These are phyloP conservation scores for Marchantia paleacea DNA, from an alignment of 225 moss, liverwort and hornwort species.

Conservation along the genomic window DNA sequence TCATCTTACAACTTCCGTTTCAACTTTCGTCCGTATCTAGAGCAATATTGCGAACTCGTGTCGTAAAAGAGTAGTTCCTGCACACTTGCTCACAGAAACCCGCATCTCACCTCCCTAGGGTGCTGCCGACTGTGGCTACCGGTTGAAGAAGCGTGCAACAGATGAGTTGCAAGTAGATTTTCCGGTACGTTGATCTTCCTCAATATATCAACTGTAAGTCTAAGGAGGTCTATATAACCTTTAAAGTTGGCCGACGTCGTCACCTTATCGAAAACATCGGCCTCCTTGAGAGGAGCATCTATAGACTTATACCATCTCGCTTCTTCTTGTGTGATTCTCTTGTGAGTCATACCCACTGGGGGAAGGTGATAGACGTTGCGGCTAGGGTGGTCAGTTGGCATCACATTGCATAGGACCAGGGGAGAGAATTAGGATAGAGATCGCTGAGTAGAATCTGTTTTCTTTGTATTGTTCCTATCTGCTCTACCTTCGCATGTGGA, in stretches of 20 bases:
- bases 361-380: too few species aligned
- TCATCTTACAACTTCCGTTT: background rate
- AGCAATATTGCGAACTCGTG: background rate
- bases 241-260: too few species aligned
- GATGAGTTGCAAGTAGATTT: conserved; percentile 62
- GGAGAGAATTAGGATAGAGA: too few species aligned
- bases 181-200: conserved; percentile 43
- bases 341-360: too few species aligned
- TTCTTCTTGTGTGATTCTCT: too few species aligned
- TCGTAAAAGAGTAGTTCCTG: background rate
- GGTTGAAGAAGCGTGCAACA: conserved; percentile 53
- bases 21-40: background rate
- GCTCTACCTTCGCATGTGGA: too few species aligned
- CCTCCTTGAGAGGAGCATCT: background rate
- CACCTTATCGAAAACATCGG: background rate
- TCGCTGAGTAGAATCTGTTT: too few species aligned
- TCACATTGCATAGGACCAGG: too few species aligned
- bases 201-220: background rate
- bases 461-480: too few species aligned
- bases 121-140: conserved; percentile 87
- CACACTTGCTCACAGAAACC: background rate
- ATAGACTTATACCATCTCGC: background rate
- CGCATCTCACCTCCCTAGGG: conserved; percentile 41
- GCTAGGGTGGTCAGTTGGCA: too few species aligned
- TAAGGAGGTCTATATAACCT: too few species aligned